Base-by-base conservation (phyloP, 768 basidiomycete genomes). In the Russula brevipes region DNA sequence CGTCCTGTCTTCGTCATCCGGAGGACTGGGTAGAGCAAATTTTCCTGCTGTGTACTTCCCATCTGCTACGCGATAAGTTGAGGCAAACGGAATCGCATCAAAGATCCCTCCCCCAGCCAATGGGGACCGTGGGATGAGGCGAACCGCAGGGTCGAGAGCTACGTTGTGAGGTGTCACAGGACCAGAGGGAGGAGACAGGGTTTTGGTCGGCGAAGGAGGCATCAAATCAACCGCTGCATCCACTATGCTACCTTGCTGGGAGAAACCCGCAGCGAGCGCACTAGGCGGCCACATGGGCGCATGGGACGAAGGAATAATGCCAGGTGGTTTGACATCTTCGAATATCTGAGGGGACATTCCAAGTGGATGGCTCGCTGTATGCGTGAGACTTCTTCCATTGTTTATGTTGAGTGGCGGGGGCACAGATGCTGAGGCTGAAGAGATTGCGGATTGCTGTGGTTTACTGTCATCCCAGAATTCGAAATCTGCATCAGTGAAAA, bases 401-500 rank as follows among this genome's bases (percentile, higher is more conserved):
- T 45, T 49, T 8, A 67, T 60, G 54, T 60, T 68, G 17, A 70
- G 63, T 14, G 71, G 53, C 0, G 70, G 61, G 33, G 70, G 61
- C 12, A 68, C 67, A 45, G 72, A 31, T 24, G 65, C 57, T 1
- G 60, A 47, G 42, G 69, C 41, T 38, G 73, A 70, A 8, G 70
- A 57, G 49, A 68, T 61, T 35, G 67, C 63, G 1, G 80, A 76
- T 0, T 84, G 85, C 31, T 78, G 46, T 8, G 65, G 65, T 57
- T 68, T 68, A 5, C 66, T 79, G 70, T 63, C 57, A 16, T 94
- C 90, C 70, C 93, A 94, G 73, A 91, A 94, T 71, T 83, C 87
- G 72, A 94, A 94, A 72, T 94, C 91, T 59, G 92, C 91, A 56
- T 94, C 91, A 0, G 91, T 92, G 68, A 93, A 86, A 39, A 73